These are phyloP conservation scores for Cyanodermella asteris DNA, from an alignment of 2,329 filamentous ascomycete species.

Conservation along the genomic window DNA sequence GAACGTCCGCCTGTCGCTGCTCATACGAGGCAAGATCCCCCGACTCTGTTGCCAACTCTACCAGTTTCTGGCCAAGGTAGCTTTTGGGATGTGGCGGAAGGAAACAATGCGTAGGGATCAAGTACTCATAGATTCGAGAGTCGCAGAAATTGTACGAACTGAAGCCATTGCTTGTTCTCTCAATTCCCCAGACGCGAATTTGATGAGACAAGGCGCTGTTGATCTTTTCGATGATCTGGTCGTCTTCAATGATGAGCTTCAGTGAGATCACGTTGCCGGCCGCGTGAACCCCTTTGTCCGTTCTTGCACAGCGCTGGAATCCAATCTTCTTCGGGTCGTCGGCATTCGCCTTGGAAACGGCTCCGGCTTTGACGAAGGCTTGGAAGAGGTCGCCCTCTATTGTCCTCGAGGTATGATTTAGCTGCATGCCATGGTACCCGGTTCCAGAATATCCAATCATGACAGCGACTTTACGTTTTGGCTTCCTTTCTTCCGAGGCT, in stretches of 20 bases:
- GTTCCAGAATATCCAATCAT: conserved; percentile 90
- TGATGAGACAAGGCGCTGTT: conserved; percentile 67
- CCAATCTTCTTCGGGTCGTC: conserved; percentile 93
- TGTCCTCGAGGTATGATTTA: conserved; percentile 55
- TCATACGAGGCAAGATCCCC: conserved; percentile 48
- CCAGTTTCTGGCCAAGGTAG: conserved; percentile 62
- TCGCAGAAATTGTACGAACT: conserved; percentile 91
- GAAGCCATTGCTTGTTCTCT: conserved; percentile 74
- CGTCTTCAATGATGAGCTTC: conserved; percentile 88
- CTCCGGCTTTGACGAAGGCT: conserved; percentile 74
- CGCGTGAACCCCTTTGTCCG: conserved; percentile 92
- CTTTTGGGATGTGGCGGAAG: conserved; percentile 79
- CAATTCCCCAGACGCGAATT: conserved; percentile 87
- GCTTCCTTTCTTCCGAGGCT: conserved; percentile 61
- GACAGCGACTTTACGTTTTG: conserved; percentile 92
- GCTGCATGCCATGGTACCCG: conserved; percentile 94
- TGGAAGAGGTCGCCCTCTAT: conserved; percentile 91
- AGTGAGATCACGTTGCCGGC: conserved; percentile 87
- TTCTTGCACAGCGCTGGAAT: conserved; percentile 78
- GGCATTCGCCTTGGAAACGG: conserved; percentile 91
- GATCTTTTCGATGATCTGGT: conserved; percentile 72
- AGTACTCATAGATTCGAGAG: conserved; percentile 89
- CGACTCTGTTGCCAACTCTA: conserved; percentile 53
- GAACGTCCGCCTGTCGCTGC: conserved; percentile 52
- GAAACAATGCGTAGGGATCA: conserved; percentile 83